phyloP scores from a whole-genome alignment of 768 basidiomycete species.

The Tubosaeta sp. region DNA sequence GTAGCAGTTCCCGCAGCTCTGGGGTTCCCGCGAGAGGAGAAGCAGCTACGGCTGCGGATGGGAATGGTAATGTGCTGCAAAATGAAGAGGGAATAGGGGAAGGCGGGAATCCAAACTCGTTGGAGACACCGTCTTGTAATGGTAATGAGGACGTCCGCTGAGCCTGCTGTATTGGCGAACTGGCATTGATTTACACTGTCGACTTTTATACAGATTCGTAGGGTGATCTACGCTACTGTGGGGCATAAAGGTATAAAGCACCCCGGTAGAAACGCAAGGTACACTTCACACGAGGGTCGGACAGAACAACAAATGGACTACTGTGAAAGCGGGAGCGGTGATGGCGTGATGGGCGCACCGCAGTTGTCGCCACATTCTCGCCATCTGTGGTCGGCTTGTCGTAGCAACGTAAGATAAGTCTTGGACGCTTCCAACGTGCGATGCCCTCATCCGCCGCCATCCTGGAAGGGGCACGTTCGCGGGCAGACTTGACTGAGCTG shows the following conservation, averaged over 20 bases:
- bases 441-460: not conserved
- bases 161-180: slow-evolving; percentile 1
- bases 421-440: slow-evolving; percentile 17
- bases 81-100: slow-evolving; percentile 4
- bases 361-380: slow-evolving; percentile 8
- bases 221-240: slow-evolving; percentile 13
- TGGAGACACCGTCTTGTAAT: slow-evolving; percentile 4
- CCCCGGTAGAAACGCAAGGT: not conserved
- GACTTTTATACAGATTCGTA: slow-evolving; percentile 11
- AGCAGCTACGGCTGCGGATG: slow-evolving; percentile 1
- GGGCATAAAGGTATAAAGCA: not conserved
- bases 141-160: slow-evolving; percentile 5
- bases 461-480: slow-evolving; percentile 14
- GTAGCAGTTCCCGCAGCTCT: slow-evolving; percentile 17
- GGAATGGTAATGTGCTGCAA: slow-evolving; percentile 1
- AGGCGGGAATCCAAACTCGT: slow-evolving; percentile 10
- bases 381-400: slow-evolving; percentile 3
- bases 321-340: not conserved
- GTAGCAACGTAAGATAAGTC: not conserved
- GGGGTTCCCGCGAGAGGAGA: slow-evolving; percentile 8
- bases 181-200: slow-evolving; percentile 11
- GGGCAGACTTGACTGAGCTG: not conserved
- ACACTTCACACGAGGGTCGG: not conserved
- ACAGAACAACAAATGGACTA: not conserved
- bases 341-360: slow-evolving; percentile 9